Conservation (phyloP, 345 rosid genomes). For the Mallotus nudiflorus region DNA sequence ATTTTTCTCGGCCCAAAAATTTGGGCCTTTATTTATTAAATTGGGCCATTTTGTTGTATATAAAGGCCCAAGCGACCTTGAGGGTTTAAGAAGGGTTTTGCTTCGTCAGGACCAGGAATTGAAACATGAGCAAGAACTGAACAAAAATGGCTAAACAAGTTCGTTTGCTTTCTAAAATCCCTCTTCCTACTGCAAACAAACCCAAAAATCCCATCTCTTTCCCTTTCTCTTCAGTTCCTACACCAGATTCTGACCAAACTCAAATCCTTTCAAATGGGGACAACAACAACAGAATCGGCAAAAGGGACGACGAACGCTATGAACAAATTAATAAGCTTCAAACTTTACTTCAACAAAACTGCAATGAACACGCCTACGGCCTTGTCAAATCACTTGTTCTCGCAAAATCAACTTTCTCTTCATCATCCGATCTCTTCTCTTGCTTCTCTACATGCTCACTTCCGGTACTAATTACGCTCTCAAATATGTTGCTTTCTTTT, state of each 20-base stretch:
- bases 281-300: not conserved
- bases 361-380: constrained; percentile 43
- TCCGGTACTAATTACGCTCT: constrained; percentile 41
- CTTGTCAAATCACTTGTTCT: constrained; percentile 44
- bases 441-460: constrained; percentile 48
- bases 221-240: constrained; percentile 4
- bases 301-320: constrained; percentile 32
- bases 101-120: too few relatives aligned
- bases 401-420: constrained; percentile 41
- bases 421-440: constrained; percentile 50
- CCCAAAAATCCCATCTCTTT: not conserved
- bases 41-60: too few relatives aligned
- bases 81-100: constrained; percentile 1
- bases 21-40: too few relatives aligned
- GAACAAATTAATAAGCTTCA: constrained; percentile 47
- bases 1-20: too few relatives aligned
- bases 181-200: not conserved
- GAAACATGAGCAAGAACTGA: too few relatives aligned
- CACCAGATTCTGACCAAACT: not conserved
- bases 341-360: constrained; percentile 54
- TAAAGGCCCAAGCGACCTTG: too few relatives aligned
- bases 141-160: constrained; percentile 1
- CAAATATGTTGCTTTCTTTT: constrained; percentile 43
- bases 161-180: not conserved
- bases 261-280: not conserved